These are phyloP conservation scores for Guadua angustifolia DNA, from an alignment of 176 grass and related monocot genomes.

Conservation along the genomic window DNA sequence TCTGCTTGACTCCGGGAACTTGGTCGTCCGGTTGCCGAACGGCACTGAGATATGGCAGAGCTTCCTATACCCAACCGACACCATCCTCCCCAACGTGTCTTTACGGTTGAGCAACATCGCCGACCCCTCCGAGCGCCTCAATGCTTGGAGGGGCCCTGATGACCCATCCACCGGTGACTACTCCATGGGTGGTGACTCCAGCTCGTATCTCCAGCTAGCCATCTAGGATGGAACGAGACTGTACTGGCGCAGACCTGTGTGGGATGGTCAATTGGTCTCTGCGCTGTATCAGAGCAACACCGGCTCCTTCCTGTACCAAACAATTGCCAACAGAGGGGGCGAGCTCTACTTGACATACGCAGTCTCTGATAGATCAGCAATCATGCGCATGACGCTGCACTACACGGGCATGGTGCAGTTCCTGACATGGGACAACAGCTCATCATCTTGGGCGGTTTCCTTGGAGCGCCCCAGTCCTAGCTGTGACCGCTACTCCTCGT, in stretches of 20 bases:
- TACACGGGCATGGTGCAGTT: conserved; percentile 10
- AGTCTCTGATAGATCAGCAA: conserved; percentile 9
- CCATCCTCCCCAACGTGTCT: neutral
- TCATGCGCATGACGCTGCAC: neutral
- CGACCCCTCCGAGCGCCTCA: too few relatives aligned
- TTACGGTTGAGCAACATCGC: too few relatives aligned
- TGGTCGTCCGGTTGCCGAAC: conserved; percentile 9
- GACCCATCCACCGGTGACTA: conserved; percentile 48
- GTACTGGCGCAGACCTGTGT: conserved; percentile 45
- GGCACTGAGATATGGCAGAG: conserved; percentile 51
- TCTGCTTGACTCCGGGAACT: conserved; percentile 34
- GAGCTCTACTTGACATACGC: neutral
- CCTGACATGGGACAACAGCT: neutral
- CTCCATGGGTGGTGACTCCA: conserved; percentile 30
- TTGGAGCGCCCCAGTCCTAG: neutral
- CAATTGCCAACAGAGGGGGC: neutral
- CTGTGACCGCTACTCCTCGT: conserved; percentile 47
- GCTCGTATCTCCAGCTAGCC: conserved; percentile 12
- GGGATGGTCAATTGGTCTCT: conserved; percentile 7
- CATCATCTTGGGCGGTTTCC: neutral
- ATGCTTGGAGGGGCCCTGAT: conserved; percentile 36
- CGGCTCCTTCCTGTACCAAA: neutral
- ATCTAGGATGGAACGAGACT: conserved; percentile 8
- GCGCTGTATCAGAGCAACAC: neutral
- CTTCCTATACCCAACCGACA: conserved; percentile 39